Conservation (phyloP, 768 basidiomycete genomes). For the Suillus variegatus region DNA sequence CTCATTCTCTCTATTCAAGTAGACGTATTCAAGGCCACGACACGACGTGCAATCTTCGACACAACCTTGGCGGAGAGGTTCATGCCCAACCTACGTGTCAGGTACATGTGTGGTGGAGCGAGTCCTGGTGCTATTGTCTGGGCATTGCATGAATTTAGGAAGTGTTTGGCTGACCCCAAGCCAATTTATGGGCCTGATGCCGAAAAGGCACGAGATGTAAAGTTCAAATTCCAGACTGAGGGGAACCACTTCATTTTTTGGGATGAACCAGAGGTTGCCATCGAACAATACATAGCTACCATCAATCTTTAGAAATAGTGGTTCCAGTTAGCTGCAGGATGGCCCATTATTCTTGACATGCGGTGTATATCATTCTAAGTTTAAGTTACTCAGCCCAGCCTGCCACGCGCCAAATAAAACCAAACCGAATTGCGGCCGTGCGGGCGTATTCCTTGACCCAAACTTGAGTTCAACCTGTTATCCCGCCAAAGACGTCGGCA, state of each 20-base stretch:
- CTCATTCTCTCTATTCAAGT: neutral
- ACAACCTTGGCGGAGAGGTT: constrained; percentile 3
- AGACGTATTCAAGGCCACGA: neutral
- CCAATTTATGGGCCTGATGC: neutral
- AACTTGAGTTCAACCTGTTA: neutral
- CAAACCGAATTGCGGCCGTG: constrained; percentile 8
- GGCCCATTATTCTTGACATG: neutral
- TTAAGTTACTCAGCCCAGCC: neutral
- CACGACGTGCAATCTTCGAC: constrained; percentile 13
- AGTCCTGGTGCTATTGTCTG: constrained; percentile 1
- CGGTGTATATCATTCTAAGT: neutral
- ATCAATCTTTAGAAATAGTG: neutral
- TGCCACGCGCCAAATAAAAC: neutral
- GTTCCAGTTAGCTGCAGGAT: neutral
- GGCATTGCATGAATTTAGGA: constrained; percentile 3
- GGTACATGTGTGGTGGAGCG: constrained; percentile 7
- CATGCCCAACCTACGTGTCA: constrained; percentile 9
- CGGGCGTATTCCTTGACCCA: neutral
- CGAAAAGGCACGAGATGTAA: neutral
- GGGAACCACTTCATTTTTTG: neutral
- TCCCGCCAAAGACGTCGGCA: neutral
- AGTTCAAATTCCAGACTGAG: neutral
- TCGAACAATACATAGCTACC: neutral
- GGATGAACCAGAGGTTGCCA: neutral
- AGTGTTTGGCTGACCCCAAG: neutral